Percentiles rank a stretch among this genome's conserved stretches.
phyloP scores from a whole-genome alignment of 345 rosid genomes.

The Capsella bursapastoris region DNA sequence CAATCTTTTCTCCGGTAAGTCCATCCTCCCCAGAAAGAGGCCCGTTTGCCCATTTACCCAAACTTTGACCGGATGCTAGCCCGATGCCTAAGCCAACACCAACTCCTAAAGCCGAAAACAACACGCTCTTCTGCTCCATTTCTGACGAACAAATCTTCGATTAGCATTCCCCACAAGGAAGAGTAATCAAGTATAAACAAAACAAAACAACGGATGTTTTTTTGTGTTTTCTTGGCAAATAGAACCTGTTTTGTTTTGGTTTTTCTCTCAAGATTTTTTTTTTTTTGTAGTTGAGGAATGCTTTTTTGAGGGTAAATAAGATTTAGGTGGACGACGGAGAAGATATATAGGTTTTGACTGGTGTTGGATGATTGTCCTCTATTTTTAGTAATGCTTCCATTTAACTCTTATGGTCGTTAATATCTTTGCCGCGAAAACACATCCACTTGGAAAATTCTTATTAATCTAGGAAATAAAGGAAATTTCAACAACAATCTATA shows the following conservation, averaged over 20 bases:
- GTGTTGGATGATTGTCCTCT: slow-evolving; percentile 38
- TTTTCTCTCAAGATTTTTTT: slow-evolving; percentile 16
- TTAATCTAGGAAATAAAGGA: neutral
- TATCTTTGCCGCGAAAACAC: slow-evolving; percentile 29
- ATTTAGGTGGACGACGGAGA: slow-evolving; percentile 40
- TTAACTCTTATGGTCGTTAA: slow-evolving; percentile 42
- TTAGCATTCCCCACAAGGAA: slow-evolving; percentile 35
- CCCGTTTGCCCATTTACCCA: slow-evolving; percentile 63
- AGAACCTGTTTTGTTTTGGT: slow-evolving; percentile 2
- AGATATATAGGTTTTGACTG: slow-evolving; percentile 29
- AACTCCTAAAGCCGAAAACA: slow-evolving; percentile 83
- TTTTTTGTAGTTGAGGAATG: slow-evolving; percentile 35
- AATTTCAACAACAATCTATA: no score
- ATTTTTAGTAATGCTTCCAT: slow-evolving; percentile 31
- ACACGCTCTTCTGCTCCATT: slow-evolving; percentile 47
- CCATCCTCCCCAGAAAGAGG: slow-evolving; percentile 46
- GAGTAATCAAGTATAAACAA: neutral
- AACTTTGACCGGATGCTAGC: slow-evolving; percentile 79
- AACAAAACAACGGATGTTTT: neutral
- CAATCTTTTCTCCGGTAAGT: slow-evolving; percentile 64
- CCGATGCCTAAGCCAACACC: slow-evolving; percentile 90
- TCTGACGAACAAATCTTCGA: slow-evolving; percentile 11
- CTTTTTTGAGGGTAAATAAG: slow-evolving; percentile 29
- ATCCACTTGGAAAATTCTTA: slow-evolving; percentile 10
- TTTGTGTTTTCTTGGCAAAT: slow-evolving; percentile 26